These are phyloP conservation scores for Cadophora luteo-olivacea DNA, from an alignment of 2,329 filamentous ascomycete species.

Conservation along the genomic window DNA sequence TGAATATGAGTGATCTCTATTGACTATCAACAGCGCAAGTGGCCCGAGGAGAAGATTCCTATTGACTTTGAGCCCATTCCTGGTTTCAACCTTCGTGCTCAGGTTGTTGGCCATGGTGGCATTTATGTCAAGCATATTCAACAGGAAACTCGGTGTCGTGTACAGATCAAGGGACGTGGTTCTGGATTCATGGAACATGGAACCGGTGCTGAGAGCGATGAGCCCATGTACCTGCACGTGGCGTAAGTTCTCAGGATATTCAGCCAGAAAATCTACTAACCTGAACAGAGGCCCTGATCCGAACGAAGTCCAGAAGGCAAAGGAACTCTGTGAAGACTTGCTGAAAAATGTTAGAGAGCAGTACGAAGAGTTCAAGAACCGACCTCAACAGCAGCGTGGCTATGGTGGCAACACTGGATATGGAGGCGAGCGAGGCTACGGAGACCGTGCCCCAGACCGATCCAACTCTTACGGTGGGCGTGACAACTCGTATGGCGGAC, in stretches of 20 bases:
- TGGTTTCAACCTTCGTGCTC: constrained; percentile 94
- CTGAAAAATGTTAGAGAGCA: constrained; percentile 85
- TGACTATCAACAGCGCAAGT: constrained; percentile 77
- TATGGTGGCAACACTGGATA: constrained; percentile 56
- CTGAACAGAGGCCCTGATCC: constrained; percentile 78
- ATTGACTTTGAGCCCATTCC: constrained; percentile 89
- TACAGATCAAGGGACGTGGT: constrained; percentile 96
- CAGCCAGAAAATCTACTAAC: constrained; percentile 23
- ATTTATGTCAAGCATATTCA: constrained; percentile 99
- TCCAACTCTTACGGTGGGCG: constrained; percentile 49
- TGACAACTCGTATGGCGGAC: not conserved
- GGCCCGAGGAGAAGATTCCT: constrained; percentile 95
- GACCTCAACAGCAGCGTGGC: constrained; percentile 69
- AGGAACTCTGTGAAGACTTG: constrained; percentile 87
- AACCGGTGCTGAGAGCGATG: constrained; percentile 90
- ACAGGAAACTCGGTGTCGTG: constrained; percentile 90
- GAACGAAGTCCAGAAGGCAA: constrained; percentile 83
- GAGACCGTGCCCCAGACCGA: constrained; percentile 57
- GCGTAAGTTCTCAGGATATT: constrained; percentile 65
- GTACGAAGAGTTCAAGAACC: constrained; percentile 89
- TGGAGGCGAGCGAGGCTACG: constrained; percentile 55
- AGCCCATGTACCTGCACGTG: constrained; percentile 96
- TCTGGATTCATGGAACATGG: constrained; percentile 92
- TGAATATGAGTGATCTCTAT: constrained; percentile 16
- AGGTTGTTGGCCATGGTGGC: constrained; percentile 93